A percentile compares a stretch with the other conserved stretches of the same genome.
Conservation (phyloP, 495 filamentous ascomycete species). For the Xylaria sp. region DNA sequence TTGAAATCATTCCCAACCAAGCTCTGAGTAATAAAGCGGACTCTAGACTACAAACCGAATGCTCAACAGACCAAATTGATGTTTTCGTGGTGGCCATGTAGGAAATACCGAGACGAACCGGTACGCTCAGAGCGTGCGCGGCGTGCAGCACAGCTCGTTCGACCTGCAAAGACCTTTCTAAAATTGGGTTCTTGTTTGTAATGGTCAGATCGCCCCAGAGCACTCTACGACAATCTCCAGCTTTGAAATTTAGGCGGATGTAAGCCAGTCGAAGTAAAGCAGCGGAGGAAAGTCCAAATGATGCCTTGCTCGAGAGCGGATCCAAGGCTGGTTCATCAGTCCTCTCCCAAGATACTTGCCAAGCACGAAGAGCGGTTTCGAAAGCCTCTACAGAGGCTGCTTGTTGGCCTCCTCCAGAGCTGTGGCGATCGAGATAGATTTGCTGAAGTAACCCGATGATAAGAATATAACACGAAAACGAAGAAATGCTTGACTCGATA, state of each 20-base stretch:
- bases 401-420: conserved; percentile 47
- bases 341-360: conserved; percentile 61
- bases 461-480: conserved; percentile 61
- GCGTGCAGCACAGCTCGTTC: conserved; percentile 61
- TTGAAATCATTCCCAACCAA: conserved; percentile 58
- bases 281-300: conserved; percentile 62
- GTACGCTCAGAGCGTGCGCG: conserved; percentile 61
- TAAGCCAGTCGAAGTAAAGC: conserved; percentile 62
- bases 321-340: conserved; percentile 61
- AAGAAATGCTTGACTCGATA: conserved; percentile 51
- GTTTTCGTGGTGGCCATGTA: conserved; percentile 61
- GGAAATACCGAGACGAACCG: conserved; percentile 59
- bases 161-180: conserved; percentile 55
- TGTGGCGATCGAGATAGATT: conserved; percentile 53
- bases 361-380: conserved; percentile 48
- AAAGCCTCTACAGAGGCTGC: conserved; percentile 36
- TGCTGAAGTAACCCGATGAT: conserved; percentile 62
- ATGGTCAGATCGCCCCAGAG: conserved; percentile 56
- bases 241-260: conserved; percentile 58
- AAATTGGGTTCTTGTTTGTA: conserved; percentile 51
- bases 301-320: conserved; percentile 59
- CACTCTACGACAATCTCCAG: conserved; percentile 55
- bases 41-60: conserved; percentile 57
- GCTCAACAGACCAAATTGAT: conserved; percentile 61
- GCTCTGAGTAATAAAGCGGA: conserved; percentile 57